Conservation (phyloP, 176 grass and related monocot species). For the Raddia distichophylla region DNA sequence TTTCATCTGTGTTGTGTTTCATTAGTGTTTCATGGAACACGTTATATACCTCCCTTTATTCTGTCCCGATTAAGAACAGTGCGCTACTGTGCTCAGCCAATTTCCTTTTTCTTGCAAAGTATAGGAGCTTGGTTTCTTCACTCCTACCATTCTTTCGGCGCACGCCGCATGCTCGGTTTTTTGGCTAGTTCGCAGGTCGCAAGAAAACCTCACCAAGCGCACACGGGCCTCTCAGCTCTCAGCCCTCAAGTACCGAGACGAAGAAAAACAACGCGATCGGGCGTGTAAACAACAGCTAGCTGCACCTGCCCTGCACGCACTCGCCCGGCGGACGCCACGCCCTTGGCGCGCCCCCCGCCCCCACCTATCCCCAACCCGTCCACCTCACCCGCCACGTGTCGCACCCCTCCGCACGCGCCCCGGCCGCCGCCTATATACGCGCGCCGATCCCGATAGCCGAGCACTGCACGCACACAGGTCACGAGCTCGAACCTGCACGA, state of each 20-base stretch:
- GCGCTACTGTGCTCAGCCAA: too few species aligned
- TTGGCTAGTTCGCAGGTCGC: not conserved
- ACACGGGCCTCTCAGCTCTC: not conserved
- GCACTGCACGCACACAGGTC: not conserved
- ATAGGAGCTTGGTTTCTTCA: not conserved
- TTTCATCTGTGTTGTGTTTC: too few species aligned
- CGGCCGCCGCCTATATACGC: conserved; percentile 36
- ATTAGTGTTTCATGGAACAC: too few species aligned
- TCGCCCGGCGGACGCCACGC: conserved; percentile 30
- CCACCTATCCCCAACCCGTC: not conserved
- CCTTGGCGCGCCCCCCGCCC: conserved; percentile 42
- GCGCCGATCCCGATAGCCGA: conserved; percentile 31
- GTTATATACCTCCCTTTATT: too few species aligned
- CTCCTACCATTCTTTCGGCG: conserved; percentile 39
- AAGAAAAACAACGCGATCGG: not conserved
- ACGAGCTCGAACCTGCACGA: not conserved
- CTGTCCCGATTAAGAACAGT: too few species aligned
- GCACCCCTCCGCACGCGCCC: not conserved
- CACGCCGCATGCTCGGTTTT: conserved; percentile 30
- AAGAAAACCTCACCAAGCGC: not conserved
- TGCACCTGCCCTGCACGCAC: not conserved
- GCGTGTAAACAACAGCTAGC: not conserved
- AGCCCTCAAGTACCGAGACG: not conserved
- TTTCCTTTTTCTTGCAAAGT: too few species aligned
- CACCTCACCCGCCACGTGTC: conserved; percentile 30